Conservation (phyloP, 108 stramenopile species). For the Cyclotella baltica region DNA sequence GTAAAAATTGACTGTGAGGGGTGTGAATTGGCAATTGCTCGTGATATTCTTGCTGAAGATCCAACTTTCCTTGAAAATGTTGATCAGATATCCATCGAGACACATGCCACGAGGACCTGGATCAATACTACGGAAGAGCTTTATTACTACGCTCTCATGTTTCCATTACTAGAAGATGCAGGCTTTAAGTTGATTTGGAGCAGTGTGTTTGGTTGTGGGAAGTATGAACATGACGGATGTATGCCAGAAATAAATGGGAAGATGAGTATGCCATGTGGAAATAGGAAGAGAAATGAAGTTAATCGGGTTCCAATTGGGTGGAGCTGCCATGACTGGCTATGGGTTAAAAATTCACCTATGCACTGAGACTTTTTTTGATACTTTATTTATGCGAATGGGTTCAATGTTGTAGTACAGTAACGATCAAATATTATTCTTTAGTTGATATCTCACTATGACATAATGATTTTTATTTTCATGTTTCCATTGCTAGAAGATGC, state of each 20-base stretch:
- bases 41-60: conserved; percentile 70
- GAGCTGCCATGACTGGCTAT: conserved; percentile 41
- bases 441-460: too few species aligned
- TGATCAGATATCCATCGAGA: conserved; percentile 69
- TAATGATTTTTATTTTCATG: too few species aligned
- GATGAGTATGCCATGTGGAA: conserved; percentile 64
- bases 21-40: conserved; percentile 62
- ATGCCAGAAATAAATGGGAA: conserved; percentile 51
- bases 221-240: conserved; percentile 65
- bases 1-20: conserved; percentile 72
- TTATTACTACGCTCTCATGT: conserved; percentile 69
- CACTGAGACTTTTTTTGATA: too few species aligned
- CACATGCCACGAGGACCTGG: conserved; percentile 70
- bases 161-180: conserved; percentile 70
- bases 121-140: conserved; percentile 58
- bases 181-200: conserved; percentile 60
- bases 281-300: conserved; percentile 52
- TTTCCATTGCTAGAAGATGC: conserved; percentile 73
- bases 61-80: conserved; percentile 63
- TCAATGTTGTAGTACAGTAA: too few species aligned
- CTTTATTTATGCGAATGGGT: too few species aligned
- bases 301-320: conserved; percentile 43
- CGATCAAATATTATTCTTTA: too few species aligned
- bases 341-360: too few species aligned
- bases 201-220: conserved; percentile 46